A percentile compares a stretch with the other conserved stretches of the same genome.
Conservation (phyloP, 352 stramenopile species). For the Globisporangium parvum region DNA sequence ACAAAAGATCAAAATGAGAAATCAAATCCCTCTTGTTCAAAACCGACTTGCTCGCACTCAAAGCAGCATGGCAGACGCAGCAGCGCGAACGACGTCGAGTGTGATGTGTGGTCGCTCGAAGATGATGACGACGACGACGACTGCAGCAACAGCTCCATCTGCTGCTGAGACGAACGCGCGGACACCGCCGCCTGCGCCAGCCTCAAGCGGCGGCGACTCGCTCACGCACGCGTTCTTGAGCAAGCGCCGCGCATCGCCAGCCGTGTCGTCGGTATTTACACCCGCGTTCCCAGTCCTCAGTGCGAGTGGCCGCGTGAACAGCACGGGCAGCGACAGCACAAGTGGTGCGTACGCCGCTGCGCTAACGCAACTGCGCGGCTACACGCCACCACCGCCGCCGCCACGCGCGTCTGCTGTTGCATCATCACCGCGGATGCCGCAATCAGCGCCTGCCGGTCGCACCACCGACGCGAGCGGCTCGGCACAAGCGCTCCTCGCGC, state of each 20-base stretch:
- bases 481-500: slow-evolving; percentile 11
- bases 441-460: neutral
- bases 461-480: slow-evolving; percentile 7
- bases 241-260: slow-evolving; percentile 2
- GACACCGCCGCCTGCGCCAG: neutral
- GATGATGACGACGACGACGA: neutral
- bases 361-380: neutral
- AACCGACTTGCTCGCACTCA: neutral
- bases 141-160: neutral
- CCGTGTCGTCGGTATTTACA: neutral
- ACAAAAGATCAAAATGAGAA: too few species aligned
- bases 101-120: neutral
- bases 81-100: neutral
- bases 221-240: slow-evolving; percentile 11
- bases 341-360: neutral
- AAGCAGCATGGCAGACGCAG: neutral
- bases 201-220: neutral
- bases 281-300: neutral
- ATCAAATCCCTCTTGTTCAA: neutral
- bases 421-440: neutral
- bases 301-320: neutral
- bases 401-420: neutral
- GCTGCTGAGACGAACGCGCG: neutral
- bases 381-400: neutral
- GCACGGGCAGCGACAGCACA: neutral